Base-by-base conservation (phyloP, 768 basidiomycete genomes). In the Naganishia vaughanmartiniae region DNA sequence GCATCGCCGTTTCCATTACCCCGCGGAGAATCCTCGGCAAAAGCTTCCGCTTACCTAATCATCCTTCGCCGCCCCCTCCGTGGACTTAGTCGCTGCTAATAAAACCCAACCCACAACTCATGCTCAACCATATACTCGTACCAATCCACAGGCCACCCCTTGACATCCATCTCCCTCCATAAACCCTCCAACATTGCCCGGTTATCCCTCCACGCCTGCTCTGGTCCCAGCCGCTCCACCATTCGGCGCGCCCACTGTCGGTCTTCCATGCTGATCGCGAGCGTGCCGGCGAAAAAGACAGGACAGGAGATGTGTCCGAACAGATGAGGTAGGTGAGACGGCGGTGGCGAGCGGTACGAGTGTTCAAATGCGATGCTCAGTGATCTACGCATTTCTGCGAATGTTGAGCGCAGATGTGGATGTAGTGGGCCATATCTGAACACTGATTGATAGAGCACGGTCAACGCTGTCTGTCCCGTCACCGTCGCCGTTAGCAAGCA, bases 141-240 rank as follows among this genome's bases (percentile, higher is more conserved):
- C 65, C 65, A 66, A 21, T 66, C 65, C 28, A 54, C 65, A 10
- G 48, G 26, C 65, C 65, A 66, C 17, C 65, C 65, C 34, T 10
- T 51, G 11, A 54, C 65, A 30, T 66, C 65, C 65, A 51, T 54
- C 65, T 66, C 53, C 4, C 48, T 7, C 65, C 65, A 66, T 3
- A 66, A 10, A 28, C 53, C 53, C 65, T 66, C 65, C 48, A 66
- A 54, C 34, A 66, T 11, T 26, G 28, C 53, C n/a, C 7, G 1
- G 34, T 66, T 66, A 66, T 66, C 53, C 48, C 31, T 51, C 65
- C 65, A 66, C 19, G 34, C 65, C 24, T 54, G 28, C 48, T 66
- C 65, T n/a, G 65, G 65, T 15, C 65, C 65, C 0, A 51, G 53
- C 11, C 65, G 46, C 48, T 66, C 65, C 15, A 66, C 21, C 65